These are phyloP conservation scores for Lycium ferocissimum DNA, from an alignment of 257 asterid genomes.

Conservation along the genomic window DNA sequence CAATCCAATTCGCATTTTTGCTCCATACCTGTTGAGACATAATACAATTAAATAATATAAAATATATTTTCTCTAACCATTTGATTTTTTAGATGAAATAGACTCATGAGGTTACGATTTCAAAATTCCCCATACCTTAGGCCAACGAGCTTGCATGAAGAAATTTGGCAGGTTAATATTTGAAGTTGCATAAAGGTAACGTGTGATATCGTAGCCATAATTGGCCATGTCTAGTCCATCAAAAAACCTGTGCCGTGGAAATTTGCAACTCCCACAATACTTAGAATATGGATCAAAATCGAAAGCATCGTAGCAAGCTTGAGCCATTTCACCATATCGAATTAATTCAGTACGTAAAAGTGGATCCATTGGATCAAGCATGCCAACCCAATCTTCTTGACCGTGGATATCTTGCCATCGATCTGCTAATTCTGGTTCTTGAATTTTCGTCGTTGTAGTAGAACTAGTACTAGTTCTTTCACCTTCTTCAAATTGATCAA, in stretches of 20 bases:
- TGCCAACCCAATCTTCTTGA: slow-evolving; percentile 51
- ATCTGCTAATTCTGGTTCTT: slow-evolving; percentile 26
- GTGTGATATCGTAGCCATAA: slow-evolving; percentile 46
- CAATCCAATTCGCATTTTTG: slow-evolving; percentile 57
- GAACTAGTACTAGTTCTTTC: background rate
- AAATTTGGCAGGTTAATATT: slow-evolving; percentile 52
- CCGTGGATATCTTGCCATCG: slow-evolving; percentile 54
- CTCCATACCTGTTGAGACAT: slow-evolving; percentile 42
- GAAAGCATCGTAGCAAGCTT: slow-evolving; percentile 60
- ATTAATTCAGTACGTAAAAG: slow-evolving; percentile 48
- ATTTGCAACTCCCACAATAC: slow-evolving; percentile 53
- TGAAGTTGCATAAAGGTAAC: slow-evolving; percentile 55
- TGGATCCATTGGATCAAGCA: slow-evolving; percentile 57
- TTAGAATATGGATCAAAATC: slow-evolving; percentile 56
- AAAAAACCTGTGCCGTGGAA: slow-evolving; percentile 39
- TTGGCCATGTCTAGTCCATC: slow-evolving; percentile 37
- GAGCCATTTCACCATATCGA: slow-evolving; percentile 57
- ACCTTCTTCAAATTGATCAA: background rate
- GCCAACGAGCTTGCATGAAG: slow-evolving; percentile 51
- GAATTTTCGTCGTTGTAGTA: background rate
- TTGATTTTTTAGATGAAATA: background rate
- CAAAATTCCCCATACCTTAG: slow-evolving; percentile 10
- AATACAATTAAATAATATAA: background rate
- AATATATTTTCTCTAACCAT: background rate
- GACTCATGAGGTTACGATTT: background rate